phyloP scores from a whole-genome alignment of 2,329 filamentous ascomycete species.

The Hymenoscyphus salicellus region DNA sequence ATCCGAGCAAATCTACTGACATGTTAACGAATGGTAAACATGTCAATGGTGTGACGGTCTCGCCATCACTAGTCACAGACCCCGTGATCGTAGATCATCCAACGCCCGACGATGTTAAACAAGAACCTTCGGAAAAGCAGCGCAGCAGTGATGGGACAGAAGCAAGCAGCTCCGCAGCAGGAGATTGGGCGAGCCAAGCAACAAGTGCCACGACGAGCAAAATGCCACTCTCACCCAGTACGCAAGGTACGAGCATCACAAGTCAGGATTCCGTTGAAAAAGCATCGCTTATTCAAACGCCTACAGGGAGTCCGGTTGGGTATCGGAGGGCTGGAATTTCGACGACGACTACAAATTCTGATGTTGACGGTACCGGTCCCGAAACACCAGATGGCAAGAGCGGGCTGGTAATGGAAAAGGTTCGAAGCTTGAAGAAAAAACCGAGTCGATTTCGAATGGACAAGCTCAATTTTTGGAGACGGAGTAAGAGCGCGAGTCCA shows the following conservation, averaged over 20 bases:
- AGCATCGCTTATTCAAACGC: constrained; percentile 16
- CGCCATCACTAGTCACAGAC: constrained; percentile 30
- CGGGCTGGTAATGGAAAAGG: constrained; percentile 45
- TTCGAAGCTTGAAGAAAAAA: constrained; percentile 58
- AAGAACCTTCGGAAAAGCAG: constrained; percentile 37
- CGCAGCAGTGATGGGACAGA: constrained; percentile 62
- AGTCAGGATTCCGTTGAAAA: constrained; percentile 42
- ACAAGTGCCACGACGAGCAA: constrained; percentile 63
- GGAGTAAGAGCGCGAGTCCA: constrained; percentile 34
- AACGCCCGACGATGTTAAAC: constrained; percentile 20
- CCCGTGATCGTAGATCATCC: constrained; percentile 26
- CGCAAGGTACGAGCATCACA: constrained; percentile 62
- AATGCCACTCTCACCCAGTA: constrained; percentile 63
- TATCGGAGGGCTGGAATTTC: constrained; percentile 26
- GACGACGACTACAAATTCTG: background rate
- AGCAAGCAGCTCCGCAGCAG: constrained; percentile 53
- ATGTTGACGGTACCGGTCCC: background rate
- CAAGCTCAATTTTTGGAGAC: constrained; percentile 33
- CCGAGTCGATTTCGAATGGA: constrained; percentile 63
- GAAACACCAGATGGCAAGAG: constrained; percentile 28
- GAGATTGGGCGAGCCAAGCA: constrained; percentile 61
- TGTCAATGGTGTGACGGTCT: constrained; percentile 17
- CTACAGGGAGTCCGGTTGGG: constrained; percentile 30
- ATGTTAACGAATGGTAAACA: constrained; percentile 12
- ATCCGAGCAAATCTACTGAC: constrained; percentile 13